Base-by-base conservation (phyloP, 306 rosid species). In the Corylus americana region DNA sequence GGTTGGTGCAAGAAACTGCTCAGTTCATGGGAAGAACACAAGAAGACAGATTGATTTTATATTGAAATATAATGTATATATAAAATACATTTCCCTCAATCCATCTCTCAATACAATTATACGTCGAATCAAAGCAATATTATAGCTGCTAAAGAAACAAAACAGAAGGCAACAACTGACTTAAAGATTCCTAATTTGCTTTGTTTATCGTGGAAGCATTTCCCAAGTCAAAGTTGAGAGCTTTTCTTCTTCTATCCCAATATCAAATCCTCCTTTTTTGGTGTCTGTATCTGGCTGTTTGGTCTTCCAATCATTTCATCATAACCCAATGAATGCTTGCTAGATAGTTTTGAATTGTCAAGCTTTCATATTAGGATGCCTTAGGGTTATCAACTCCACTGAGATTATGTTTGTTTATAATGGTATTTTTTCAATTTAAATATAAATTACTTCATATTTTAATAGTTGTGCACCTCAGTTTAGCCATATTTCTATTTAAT, bases 61-160 rank as follows among this genome's bases (percentile, higher is more conserved):
- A 63, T 57, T 27, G 18, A 5, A 44, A 11, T 29, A 11, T 17
- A 14, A 18, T 80, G 22, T 8, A 47, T 37, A 39, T 9, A 9
- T 49, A 1, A 10, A 45, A 3, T 11, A n/a, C 55, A 2, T 51
- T 59, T 70, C 51, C 44, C 64, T 29, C 11, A 55, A 47, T 74
- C n/a, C 74, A 55, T 74, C 64, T 70, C 81, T 70, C 83, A 3
- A 72, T 44, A 57, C 81, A 72, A 71, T 47, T 69, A 78, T 79
- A 39, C 70, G 89, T 91, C 84, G 9, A 77, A 89, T 90, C 90
- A 83, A 79, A 83, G 29, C 27, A 76, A 78, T 80, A 68, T 77
- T 74, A 83, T 69, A 59, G 16, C 67, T 3, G 55, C 2, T 9
- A 44, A 75, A 74, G 49, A 67, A 68, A 47, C 76, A 63, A 68